Conservation (phyloP, 1,284 basidiomycete genomes). For the Trametes sp. region DNA sequence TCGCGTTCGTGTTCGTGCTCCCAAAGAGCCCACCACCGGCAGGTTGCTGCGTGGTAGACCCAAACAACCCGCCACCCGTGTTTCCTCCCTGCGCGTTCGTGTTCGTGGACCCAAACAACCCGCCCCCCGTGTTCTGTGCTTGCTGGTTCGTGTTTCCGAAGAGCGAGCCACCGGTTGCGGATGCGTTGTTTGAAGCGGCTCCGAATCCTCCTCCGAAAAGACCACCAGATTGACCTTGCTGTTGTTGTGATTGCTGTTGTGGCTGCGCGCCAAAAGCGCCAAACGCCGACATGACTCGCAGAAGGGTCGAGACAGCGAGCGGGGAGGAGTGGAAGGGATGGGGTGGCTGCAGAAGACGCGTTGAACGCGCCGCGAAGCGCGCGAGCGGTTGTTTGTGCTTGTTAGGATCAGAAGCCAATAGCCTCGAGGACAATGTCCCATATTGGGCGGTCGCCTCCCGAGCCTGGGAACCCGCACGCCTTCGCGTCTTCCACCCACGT, state of each 20-base stretch:
- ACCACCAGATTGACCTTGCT: conserved; percentile 15
- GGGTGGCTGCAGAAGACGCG: background rate
- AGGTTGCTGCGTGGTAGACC: conserved; percentile 26
- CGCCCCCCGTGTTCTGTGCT: conserved; percentile 12
- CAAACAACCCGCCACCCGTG: conserved; percentile 24
- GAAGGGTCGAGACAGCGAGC: background rate
- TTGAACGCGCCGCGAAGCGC: conserved; percentile 1
- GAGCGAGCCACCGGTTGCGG: conserved; percentile 23
- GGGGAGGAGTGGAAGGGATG: background rate
- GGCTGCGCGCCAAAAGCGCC: conserved; percentile 23
- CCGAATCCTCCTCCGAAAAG: conserved; percentile 28
- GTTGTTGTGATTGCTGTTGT: conserved; percentile 24
- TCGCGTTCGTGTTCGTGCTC: conserved; percentile 14
- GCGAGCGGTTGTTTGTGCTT: conserved; percentile 6
- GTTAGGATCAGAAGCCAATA: conserved; percentile 11
- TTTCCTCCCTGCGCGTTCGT: conserved; percentile 17
- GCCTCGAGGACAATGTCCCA: background rate
- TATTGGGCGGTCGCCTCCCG: too few relatives aligned
- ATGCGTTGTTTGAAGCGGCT: conserved; percentile 13
- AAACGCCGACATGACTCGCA: conserved; percentile 23
- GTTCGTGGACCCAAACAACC: conserved; percentile 21
- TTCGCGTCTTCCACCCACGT: background rate
- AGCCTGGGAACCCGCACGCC: background rate
- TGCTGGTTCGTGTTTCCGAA: conserved; percentile 29
- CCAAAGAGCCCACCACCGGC: conserved; percentile 38